Base-by-base conservation (phyloP, 768 basidiomycete species). In the Suillus spraguei region DNA sequence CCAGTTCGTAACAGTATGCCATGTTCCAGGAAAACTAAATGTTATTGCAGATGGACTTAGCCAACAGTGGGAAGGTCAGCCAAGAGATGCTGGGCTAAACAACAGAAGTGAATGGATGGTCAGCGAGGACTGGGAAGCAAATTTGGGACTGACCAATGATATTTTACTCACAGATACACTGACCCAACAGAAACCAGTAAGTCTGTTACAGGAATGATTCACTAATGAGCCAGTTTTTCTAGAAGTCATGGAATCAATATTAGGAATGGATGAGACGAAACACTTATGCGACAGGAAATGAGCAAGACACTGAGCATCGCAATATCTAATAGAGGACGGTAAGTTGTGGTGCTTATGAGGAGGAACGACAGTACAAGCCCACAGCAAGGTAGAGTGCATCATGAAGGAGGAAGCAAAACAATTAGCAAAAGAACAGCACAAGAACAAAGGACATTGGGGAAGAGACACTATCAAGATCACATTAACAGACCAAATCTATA, bases 361-460 rank as follows among this genome's bases (percentile, higher is more conserved):
- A 38, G 36, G 36, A 38, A 38, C 36, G 5, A 8, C 41, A 47
- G 64, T 52, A 24, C 41, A 61, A 7, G 69, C 64, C 8, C 17
- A 36, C 1, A 44, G 66, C 20, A n/a, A 59, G 2, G 20, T 61
- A 22, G 59, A 61, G 13, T 66, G 65, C 17, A 13, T 66, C 4
- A 24, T 46, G 36, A 49, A 67, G 33, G 22, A 17, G n/a, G 65
- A 74, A 58, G 63, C 32, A 0, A 13, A 64, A 2, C 39, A 59
- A n/a, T 5, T 59, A 1, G 60, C 59, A 2, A 28, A 64, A 47
- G 49, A 60, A 2, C n/a, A 59, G 5, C 61, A 68, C 33, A 2
- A 14, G 11, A n/a, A 16, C 42, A 54, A 56, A 0, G 78, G 78
- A 0, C 80, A 81, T 60, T 79, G 71, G 65, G 72, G 73, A 2